A percentile compares a stretch with the other conserved stretches of the same genome.
These are phyloP conservation scores for Leccinum variabile DNA, from an alignment of 1,284 basidiomycete genomes.

Conservation along the genomic window DNA sequence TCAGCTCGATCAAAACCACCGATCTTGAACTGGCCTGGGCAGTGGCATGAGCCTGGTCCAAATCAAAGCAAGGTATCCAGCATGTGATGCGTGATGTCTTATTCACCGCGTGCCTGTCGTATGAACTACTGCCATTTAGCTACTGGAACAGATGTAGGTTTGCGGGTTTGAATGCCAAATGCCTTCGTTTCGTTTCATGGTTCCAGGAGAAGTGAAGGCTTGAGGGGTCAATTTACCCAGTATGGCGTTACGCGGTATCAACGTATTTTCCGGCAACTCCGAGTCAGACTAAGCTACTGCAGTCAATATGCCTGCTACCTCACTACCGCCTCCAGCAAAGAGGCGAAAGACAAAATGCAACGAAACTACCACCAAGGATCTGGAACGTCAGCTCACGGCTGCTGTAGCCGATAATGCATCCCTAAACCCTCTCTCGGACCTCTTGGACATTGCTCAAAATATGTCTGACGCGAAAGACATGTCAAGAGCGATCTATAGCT, in stretches of 20 bases:
- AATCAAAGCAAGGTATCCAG: neutral
- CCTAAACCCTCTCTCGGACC: slow-evolving; percentile 79
- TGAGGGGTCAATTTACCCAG: slow-evolving; percentile 5
- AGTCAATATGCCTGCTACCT: slow-evolving; percentile 38
- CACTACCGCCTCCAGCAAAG: slow-evolving; percentile 56
- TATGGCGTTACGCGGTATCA: slow-evolving; percentile 3
- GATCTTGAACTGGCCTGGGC: no score
- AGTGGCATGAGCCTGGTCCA: neutral
- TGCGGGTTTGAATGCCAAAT: neutral
- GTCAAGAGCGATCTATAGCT: slow-evolving; percentile 78
- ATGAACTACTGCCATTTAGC: neutral
- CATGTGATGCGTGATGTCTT: neutral
- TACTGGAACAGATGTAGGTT: neutral
- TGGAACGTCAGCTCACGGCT: slow-evolving; percentile 53
- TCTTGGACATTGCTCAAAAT: slow-evolving; percentile 57
- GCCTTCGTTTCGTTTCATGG: neutral
- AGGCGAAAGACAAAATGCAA: slow-evolving; percentile 49
- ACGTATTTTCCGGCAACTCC: neutral
- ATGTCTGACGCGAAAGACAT: slow-evolving; percentile 52
- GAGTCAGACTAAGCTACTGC: neutral
- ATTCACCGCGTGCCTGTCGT: neutral
- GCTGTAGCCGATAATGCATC: slow-evolving; percentile 57
- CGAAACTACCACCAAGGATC: slow-evolving; percentile 38
- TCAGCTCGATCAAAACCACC: neutral
- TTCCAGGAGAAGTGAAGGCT: no score